Percentiles rank a stretch among this genome's conserved stretches.
Evolutionary conservation across 352 stramenopile species (phyloP).

Genomic region (Blastocystis sp.): DNA sequence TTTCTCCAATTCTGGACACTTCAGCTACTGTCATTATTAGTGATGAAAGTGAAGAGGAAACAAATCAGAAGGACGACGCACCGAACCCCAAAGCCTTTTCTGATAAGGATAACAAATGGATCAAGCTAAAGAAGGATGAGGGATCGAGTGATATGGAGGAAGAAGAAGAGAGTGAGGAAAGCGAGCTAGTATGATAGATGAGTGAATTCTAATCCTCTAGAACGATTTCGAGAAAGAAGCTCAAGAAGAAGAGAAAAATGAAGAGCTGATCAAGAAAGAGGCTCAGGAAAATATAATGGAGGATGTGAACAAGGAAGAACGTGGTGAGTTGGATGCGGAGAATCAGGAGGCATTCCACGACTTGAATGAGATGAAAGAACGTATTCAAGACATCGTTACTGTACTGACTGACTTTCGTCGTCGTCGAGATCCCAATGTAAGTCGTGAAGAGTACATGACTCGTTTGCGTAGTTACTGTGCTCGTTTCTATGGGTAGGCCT

Average conservation of each 20-base stretch:
- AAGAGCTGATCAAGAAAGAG: conserved; percentile 74
- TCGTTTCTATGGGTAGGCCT: conserved; percentile 30
- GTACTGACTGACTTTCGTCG: conserved; percentile 87
- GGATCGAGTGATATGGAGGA: not conserved
- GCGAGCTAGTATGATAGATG: not conserved
- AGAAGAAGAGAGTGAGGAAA: conserved; percentile 19
- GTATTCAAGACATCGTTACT: conserved; percentile 82
- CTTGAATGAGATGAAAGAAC: conserved; percentile 77
- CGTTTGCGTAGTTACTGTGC: conserved; percentile 67
- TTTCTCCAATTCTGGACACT: not conserved
- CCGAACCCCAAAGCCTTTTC: not conserved
- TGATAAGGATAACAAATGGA: conserved; percentile 57
- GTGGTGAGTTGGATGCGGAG: conserved; percentile 69
- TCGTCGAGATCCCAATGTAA: conserved; percentile 80
- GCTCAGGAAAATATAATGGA: conserved; percentile 78
- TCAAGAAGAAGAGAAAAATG: conserved; percentile 64
- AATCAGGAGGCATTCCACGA: conserved; percentile 77
- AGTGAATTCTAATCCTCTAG: conserved; percentile 16
- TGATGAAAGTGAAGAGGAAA: not conserved
- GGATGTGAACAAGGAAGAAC: conserved; percentile 73
- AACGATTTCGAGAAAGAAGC: conserved; percentile 67
- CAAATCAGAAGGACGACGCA: not conserved
- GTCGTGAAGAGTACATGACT: conserved; percentile 89
- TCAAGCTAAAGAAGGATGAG: conserved; percentile 42
- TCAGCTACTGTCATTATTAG: conserved; percentile 35